These are phyloP conservation scores for Candida sanyaensis DNA, from an alignment of 1,139 yeast genomes.

Conservation along the genomic window DNA sequence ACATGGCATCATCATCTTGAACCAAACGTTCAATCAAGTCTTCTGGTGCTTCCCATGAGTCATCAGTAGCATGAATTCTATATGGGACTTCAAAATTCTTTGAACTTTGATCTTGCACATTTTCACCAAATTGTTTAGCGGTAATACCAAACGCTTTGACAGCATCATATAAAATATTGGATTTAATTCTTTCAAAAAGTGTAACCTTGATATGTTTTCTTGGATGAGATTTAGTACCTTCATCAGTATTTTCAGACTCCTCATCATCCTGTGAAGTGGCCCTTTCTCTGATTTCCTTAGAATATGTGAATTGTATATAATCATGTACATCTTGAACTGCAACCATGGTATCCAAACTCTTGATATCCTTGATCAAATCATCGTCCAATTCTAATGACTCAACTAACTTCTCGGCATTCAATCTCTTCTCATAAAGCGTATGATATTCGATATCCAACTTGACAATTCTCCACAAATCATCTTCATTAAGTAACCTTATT, in stretches of 20 bases:
- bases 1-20: conserved; percentile 56
- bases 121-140: conserved; percentile 82
- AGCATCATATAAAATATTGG: conserved; percentile 65
- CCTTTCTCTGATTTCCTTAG: conserved; percentile 63
- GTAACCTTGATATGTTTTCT: conserved; percentile 75
- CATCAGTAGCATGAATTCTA: conserved; percentile 77
- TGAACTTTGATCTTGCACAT: conserved; percentile 62
- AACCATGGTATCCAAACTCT: conserved; percentile 63
- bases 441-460: conserved; percentile 88
- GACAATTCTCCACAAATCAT: conserved; percentile 90
- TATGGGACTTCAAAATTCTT: conserved; percentile 50
- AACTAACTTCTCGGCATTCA: conserved; percentile 60
- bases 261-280: conserved; percentile 15
- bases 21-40: conserved; percentile 60
- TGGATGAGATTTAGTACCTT: conserved; percentile 18
- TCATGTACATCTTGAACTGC: conserved; percentile 89
- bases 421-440: conserved; percentile 76
- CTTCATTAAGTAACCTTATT: conserved; percentile 61
- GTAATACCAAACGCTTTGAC: conserved; percentile 76
- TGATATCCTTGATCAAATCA: conserved; percentile 56
- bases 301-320: conserved; percentile 77
- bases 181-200: conserved; percentile 72
- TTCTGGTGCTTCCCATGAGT: conserved; percentile 63
- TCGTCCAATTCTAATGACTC: conserved; percentile 59
- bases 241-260: conserved; percentile 13